Evolutionary conservation across 1,139 yeast genomes (phyloP).

Genomic region (Taphrina communis): DNA sequence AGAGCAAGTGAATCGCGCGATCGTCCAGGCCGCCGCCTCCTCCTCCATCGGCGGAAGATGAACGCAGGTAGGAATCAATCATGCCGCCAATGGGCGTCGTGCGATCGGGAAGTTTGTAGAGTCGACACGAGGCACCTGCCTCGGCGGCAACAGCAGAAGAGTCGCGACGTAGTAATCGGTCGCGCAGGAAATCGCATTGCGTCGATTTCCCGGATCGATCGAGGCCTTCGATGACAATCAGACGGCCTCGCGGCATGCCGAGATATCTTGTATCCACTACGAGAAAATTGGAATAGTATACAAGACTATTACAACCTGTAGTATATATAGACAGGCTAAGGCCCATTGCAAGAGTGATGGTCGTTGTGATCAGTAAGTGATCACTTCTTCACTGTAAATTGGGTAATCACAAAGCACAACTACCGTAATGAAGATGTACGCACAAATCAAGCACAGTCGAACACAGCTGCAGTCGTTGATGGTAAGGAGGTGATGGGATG

Average conservation of each 20-base stretch:
- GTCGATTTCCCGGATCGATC: conserved; percentile 96
- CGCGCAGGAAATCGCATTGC: conserved; percentile 63
- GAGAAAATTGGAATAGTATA: neutral
- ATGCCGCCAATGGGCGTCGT: conserved; percentile 78
- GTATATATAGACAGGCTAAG: no score
- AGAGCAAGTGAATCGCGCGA: conserved; percentile 82
- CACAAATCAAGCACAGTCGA: no score
- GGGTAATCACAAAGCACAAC: no score
- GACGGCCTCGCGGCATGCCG: conserved; percentile 8
- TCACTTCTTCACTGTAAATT: no score
- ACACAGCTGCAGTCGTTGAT: no score
- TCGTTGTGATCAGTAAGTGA: no score
- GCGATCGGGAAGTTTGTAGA: conserved; percentile 79
- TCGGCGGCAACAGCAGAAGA: neutral
- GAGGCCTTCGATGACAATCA: conserved; percentile 83
- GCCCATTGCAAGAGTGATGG: no score
- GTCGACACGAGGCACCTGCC: conserved; percentile 2
- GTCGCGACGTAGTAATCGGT: conserved; percentile 41
- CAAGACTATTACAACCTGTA: no score
- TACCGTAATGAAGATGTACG: no score
- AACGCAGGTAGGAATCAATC: conserved; percentile 72
- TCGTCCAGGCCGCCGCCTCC: conserved; percentile 55
- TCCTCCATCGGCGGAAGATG: neutral
- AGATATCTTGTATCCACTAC: neutral
- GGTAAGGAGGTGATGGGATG: no score